These are phyloP conservation scores for Fusarium agapanthi DNA, from an alignment of 2,329 filamentous ascomycete genomes.

Conservation along the genomic window DNA sequence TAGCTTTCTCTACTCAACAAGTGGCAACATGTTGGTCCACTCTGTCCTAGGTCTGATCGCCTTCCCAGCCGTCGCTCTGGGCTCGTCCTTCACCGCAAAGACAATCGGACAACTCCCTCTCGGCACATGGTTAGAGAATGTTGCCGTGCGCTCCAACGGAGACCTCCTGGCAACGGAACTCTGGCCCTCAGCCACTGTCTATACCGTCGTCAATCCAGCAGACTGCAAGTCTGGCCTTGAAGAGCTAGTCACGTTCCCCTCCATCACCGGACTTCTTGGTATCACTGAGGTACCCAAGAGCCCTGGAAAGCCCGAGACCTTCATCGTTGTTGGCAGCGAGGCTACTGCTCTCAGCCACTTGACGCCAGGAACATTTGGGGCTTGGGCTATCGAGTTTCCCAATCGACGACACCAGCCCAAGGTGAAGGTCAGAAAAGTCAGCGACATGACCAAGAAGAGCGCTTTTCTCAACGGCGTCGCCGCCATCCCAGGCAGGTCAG, in stretches of 20 bases:
- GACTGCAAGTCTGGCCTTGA: background rate
- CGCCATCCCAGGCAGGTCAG: background rate
- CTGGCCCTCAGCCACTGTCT: background rate
- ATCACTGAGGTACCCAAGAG: background rate
- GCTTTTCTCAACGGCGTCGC: slow-evolving; percentile 11
- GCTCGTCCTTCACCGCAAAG: background rate
- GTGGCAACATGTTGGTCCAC: background rate
- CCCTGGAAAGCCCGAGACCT: background rate
- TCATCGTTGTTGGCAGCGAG: slow-evolving; percentile 5
- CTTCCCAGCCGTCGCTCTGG: background rate
- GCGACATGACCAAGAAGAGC: slow-evolving; percentile 1
- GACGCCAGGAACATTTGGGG: slow-evolving; percentile 2
- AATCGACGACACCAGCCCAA: background rate
- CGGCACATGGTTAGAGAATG: background rate
- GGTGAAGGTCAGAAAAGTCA: background rate
- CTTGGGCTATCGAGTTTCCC: background rate
- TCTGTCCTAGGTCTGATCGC: background rate
- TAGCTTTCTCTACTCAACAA: background rate
- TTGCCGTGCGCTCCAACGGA: background rate
- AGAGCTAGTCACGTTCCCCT: background rate
- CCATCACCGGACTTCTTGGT: background rate
- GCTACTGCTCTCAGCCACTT: slow-evolving; percentile 1
- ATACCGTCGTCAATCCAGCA: background rate
- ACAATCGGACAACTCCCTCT: background rate
- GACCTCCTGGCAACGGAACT: background rate